Base-by-base conservation (phyloP, 1,284 basidiomycete species). In the Pseudozyma thailandica region DNA sequence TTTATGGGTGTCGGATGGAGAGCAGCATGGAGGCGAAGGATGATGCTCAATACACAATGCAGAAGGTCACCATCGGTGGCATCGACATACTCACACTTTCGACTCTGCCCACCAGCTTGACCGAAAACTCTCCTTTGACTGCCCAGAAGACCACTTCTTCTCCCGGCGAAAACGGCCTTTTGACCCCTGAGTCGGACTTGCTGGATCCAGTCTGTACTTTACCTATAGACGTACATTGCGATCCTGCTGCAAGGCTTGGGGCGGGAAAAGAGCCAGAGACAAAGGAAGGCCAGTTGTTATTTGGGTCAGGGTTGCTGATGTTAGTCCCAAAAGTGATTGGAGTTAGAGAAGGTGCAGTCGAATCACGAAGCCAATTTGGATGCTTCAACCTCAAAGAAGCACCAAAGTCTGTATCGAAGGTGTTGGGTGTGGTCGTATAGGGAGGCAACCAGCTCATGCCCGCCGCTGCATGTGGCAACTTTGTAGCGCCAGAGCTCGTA, bases 91-190 rank as follows among this genome's bases (percentile, higher is more conserved):
- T 62, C 31, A 72, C 69, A 35, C 51, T 66, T 37, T 72, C 50
- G 9, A 72, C 55, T 4, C 25, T 53, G 10, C 69, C 69, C 6
- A 41, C 31, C 7, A 65, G 37, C 49, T 52, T 65, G 39, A 66
- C 69, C 13, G 62, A 56, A n/a, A 38, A 41, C 6, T 50, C 58
- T 6, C 54, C 60, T 31, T 62, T 57, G 30, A 54, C 54, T 6
- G 60, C 58, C 69, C 69, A 72, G 30, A 72, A 72, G 0, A 72
- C 58, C 48, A 72, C 69, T 31, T 55, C 41, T 25, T 53, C 57
- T 6, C 69, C 69, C 1, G 45, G 53, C 2, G 43, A 50, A 31
- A 65, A 51, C 1, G 69, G 62, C 26, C 44, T 35, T 30, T 55
- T 62, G 38, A 30, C 12, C 1, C 26, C 8, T 3, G 49, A 5